Conservation (phyloP, 2,329 filamentous ascomycete genomes). For the Decorospora gaudefroyi region DNA sequence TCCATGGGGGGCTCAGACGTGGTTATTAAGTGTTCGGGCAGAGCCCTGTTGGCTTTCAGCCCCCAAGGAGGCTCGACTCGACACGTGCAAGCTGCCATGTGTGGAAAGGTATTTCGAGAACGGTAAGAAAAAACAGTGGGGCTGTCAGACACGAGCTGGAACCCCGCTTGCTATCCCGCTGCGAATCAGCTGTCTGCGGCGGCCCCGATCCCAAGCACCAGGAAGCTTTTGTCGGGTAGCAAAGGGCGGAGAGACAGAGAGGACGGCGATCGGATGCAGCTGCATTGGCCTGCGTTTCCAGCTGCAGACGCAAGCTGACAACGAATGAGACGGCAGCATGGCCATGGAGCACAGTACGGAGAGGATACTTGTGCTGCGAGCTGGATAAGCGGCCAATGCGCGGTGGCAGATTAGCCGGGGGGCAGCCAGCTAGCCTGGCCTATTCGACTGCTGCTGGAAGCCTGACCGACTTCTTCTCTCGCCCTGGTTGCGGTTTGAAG, state of each 20-base stretch:
- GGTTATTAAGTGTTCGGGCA: constrained; percentile 32
- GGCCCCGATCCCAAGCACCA: constrained; percentile 16
- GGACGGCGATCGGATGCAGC: constrained; percentile 23
- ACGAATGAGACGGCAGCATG: constrained; percentile 18
- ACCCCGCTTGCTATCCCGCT: constrained; percentile 28
- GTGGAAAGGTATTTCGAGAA: constrained; percentile 40
- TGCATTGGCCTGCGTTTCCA: constrained; percentile 23
- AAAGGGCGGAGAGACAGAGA: constrained; percentile 34
- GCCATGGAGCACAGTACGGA: constrained; percentile 14
- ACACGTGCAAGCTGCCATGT: constrained; percentile 26
- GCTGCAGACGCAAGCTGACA: constrained; percentile 16
- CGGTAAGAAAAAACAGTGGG: constrained; percentile 43
- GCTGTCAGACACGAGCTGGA: constrained; percentile 37
- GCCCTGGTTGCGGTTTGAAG: constrained; percentile 9
- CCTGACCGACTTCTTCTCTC: constrained; percentile 41
- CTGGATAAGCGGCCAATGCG: constrained; percentile 21
- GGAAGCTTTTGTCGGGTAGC: constrained; percentile 7
- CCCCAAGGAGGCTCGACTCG: constrained; percentile 38
- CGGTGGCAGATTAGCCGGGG: constrained; percentile 22
- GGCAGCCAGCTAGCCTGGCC: constrained; percentile 28
- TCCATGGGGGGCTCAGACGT: constrained; percentile 35
- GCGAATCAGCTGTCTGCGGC: constrained; percentile 34
- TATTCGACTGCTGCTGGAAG: constrained; percentile 22
- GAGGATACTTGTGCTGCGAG: constrained; percentile 20
- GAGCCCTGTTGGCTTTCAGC: constrained; percentile 32